Conservation (phyloP, 768 basidiomycete species). For the Hemileccinum impolitum region DNA sequence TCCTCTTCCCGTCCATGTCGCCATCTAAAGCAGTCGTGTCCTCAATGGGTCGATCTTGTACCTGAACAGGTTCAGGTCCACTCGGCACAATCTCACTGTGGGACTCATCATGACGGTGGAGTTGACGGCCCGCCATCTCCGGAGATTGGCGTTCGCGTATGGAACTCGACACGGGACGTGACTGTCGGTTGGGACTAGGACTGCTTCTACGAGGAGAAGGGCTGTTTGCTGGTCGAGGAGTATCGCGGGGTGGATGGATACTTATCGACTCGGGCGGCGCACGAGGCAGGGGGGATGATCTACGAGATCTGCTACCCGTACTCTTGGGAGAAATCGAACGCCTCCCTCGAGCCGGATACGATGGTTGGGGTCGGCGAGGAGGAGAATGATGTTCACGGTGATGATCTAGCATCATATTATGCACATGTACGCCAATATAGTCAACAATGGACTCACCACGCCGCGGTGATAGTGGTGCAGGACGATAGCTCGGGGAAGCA, state of each 20-base stretch:
- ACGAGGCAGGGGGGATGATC: constrained; percentile 18
- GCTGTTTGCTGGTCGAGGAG: constrained; percentile 10
- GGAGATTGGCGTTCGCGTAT: constrained; percentile 4
- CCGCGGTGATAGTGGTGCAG: constrained; percentile 22
- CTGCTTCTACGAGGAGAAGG: constrained; percentile 14
- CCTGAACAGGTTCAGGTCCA: constrained; percentile 1
- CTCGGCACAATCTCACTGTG: not conserved
- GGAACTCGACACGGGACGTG: constrained; percentile 12
- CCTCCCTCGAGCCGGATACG: constrained; percentile 16
- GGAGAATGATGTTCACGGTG: constrained; percentile 6
- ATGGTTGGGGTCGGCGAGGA: constrained; percentile 15
- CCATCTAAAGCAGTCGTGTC: not conserved
- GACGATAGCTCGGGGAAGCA: constrained; percentile 16
- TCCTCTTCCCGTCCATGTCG: constrained; percentile 7
- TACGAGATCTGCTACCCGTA: constrained; percentile 20
- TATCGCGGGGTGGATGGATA: constrained; percentile 7
- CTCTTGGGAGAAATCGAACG: constrained; percentile 23
- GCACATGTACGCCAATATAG: not conserved
- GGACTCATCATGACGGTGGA: not conserved
- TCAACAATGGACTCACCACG: constrained; percentile 18
- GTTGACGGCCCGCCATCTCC: not conserved
- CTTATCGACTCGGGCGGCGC: constrained; percentile 13
- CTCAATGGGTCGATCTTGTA: constrained; percentile 3
- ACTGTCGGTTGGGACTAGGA: constrained; percentile 9
- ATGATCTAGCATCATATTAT: constrained; percentile 11